These are phyloP conservation scores for Starmera caribaea DNA, from an alignment of 805 yeast species.

Conservation along the genomic window DNA sequence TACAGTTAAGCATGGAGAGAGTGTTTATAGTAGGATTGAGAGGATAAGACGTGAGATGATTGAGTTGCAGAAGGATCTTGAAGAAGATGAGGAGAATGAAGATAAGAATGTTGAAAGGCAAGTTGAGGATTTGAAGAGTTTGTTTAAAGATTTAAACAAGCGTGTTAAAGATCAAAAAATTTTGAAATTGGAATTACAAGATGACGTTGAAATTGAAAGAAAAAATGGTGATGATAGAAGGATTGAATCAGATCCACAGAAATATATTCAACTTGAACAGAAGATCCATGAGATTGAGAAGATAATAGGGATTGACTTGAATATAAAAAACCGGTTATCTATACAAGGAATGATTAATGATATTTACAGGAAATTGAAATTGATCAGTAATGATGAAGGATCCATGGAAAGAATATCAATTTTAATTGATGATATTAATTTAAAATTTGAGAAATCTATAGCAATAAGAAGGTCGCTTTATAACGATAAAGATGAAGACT, in stretches of 20 bases:
- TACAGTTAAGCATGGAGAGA: slow-evolving; percentile 21
- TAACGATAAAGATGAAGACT: slow-evolving; percentile 9
- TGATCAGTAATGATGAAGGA: slow-evolving; percentile 18
- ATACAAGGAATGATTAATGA: slow-evolving; percentile 14
- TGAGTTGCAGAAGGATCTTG: slow-evolving; percentile 16
- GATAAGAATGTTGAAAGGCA: neutral
- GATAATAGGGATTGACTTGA: neutral
- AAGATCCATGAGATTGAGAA: slow-evolving; percentile 2
- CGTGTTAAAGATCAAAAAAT: neutral
- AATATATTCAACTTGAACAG: slow-evolving; percentile 3
- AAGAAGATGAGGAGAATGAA: slow-evolving; percentile 22
- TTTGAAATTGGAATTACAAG: slow-evolving; percentile 1
- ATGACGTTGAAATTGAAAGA: neutral
- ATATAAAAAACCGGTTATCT: neutral
- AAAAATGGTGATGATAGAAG: slow-evolving; percentile 5
- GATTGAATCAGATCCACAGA: slow-evolving; percentile 4
- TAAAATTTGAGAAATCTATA: slow-evolving; percentile 18
- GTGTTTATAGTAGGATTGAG: slow-evolving; percentile 27
- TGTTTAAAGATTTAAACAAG: neutral
- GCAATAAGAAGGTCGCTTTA: slow-evolving; percentile 13
- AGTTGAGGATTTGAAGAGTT: neutral
- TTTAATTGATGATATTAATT: slow-evolving; percentile 16
- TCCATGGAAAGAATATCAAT: slow-evolving; percentile 11
- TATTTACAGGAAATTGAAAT: slow-evolving; percentile 18
- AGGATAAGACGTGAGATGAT: slow-evolving; percentile 29